Evolutionary conservation across 441 rosid genomes (phyloP), one percentile per base, ranked within the genome.

Genomic region (Populus trichocarpa): DNA sequence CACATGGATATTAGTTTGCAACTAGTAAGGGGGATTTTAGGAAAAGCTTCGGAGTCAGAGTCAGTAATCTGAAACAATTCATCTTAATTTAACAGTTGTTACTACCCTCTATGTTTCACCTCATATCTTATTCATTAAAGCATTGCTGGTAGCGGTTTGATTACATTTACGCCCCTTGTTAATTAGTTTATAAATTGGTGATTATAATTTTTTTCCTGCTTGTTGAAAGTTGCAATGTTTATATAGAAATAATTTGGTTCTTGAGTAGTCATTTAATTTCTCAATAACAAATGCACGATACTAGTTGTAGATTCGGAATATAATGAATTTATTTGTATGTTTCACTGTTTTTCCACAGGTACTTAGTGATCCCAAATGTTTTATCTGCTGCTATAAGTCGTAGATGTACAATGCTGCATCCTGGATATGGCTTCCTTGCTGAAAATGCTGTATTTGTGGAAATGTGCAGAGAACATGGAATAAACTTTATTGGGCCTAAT

Each of bases 371-470:
- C 76, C 93, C 97, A 6, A 93, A 96, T 89, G 99, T 93, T 82
- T 80, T 96, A 67, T 91, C 99, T 18, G 99, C 99, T 80, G 99
- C 99, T 67, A 87, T 92, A 23, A 96, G 97, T 85, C 88, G 92
- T 14, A 85, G 89, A 40, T 96, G 99, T 80, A 93, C 98, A 64
- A 96, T 96, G 98, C 88, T 96, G 72, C 99, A 96, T 89, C 99
- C 99, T 79, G 99, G 99, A 81, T 96, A 96, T 83, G 99, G 99
- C 22, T 93, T 96, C 87, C 99, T 96, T 81, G 86, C 99, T 22
- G 99, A 96, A 83, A 96, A 96, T 83, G 98, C 98, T 64, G 88
- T 85, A 12, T 96, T 96, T 78, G 99, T 96, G 71, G 98, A 96
- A 80, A 91, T 92, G 98, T 96, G 99, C 84, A 86, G 91, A 88